Base-by-base conservation (phyloP, 2,329 filamentous ascomycete genomes). In the Colletotrichum navitas region DNA sequence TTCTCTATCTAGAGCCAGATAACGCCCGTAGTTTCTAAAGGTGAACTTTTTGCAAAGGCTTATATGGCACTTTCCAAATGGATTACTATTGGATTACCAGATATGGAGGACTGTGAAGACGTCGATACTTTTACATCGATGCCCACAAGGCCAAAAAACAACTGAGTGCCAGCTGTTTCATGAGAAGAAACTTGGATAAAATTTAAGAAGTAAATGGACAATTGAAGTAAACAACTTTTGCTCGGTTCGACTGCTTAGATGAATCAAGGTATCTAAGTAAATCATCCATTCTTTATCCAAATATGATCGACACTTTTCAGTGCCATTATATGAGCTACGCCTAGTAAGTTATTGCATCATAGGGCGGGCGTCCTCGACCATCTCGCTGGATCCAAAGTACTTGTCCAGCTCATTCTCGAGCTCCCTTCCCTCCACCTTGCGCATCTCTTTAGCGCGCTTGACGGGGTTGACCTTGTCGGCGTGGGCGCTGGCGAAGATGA, bases 401-500 rank as follows among this genome's bases (percentile, higher is more conserved):
- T 76, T 78, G n/a, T 75, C 76, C 63, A 79, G 45, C 74, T 77
- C 77, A 12, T 66, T 60, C 61, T 78, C 76, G 14, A 78, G 67
- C 64, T 78, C 77, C 2, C n/a, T 36, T 2, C 69, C 69, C 21
- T 72, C 69, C 2, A 72, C 67, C 45, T 72, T 74, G 0, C 75
- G 66, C 77, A 78, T 78, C 59, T 78, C 75, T 62, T 67, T 77
- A 21, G 77, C 70, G 14, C 69, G 59, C 60, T 77, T 78, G 49
- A 79, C 77, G 0, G 77, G 77, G 11, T 72, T 77, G 26, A 77
- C 74, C 4, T 68, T 73, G 54, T 78, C 76, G n/a, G 59, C 58
- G 51, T 78, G 73, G 10, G 77, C 77, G 32, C 75, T 75, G 16
- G 76, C 77, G 36, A 81, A 82, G 49, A 81, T 78, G 8, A 76